Evolutionary conservation across 163 green algal genomes (phyloP), one percentile per base, ranked within the genome.

Genomic region (Scenedesmus sp.): DNA sequence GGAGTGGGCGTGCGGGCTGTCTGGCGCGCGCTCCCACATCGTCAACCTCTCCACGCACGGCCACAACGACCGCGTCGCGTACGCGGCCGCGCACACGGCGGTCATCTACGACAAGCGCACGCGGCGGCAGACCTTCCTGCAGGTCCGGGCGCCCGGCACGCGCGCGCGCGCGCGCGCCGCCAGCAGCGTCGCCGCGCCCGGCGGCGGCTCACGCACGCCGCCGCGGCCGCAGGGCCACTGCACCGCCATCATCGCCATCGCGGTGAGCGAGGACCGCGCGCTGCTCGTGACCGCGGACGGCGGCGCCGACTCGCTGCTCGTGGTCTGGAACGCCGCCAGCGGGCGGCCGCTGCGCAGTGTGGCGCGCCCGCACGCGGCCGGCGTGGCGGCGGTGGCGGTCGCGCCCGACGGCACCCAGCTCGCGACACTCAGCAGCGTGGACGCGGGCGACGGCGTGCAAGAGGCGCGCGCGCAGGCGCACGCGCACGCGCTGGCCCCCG

Each of bases 301-400:
- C 9, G 91, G 91, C 51, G 42, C 28, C 20, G 45, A 92, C 57
- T 87, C 86, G 1, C 73, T 96, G 54, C 63, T 96, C 36, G 86
- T 95, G 33, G 58, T 94, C 20, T 96, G 91, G 91, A 85, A 93
- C 77, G 78, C 84, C n/a, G 33, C 70, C 20, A 91, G 71, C 17
- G 87, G 83, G 2, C 65, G 85, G 62, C 88, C 90, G 1, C 50
- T 89, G 10, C 75, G 70, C 48, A 94, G 82, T 22, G 47, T 93
- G n/a, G 51, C 72, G 48, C 73, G 80, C 6, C 89, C 89, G 22
- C 87, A 92, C 78, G 58, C 67, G 22, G 42, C 81, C 65, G 91
- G 90, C 15, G 80, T 92, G 2, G 51, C 73, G 17, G 85, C 86
- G n/a, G 86, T 96, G 79, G 89, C 92, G 69, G 53, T 95, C n/a